Base-by-base conservation (phyloP, 2,329 filamentous ascomycete species). In the Macroventuria anomochaeta region DNA sequence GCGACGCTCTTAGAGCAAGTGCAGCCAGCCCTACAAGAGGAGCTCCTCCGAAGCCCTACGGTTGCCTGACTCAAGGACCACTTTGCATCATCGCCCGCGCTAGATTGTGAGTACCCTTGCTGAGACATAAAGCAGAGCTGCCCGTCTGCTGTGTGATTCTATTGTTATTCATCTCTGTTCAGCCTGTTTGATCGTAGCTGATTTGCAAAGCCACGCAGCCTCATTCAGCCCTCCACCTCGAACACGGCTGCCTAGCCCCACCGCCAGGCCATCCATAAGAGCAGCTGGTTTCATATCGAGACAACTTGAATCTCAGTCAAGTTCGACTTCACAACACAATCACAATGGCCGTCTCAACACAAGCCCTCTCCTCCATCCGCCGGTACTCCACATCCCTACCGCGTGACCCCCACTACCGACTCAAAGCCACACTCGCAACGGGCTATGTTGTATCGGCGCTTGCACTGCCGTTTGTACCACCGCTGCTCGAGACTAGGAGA, bases 381-480 rank as follows among this genome's bases (percentile, higher is more conserved):
- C 71, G 67, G 46, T 76, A 76, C 64, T 74, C 73, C 0, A 68
- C 72, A 15, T 58, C 62, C 15, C 40, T 70, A 12, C 68, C 70
- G 1, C 71, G 68, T 51, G 70, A 75, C 38, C 71, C 72, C 0
- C 70, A 67, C 56, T 73, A 69, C 57, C 59, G 63, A 5, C 65
- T 75, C 46, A 73, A 75, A 53, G 69, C 69, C 20, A 64, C 62
- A 7, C 67, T 75, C 11, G 72, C 73, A 58, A 75, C 70, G 1
- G 66, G 67, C 11, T 77, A 76, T 39, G 65, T 76, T 1, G 68
- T 73, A 5, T 68, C 64, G 3, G 75, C 72, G 12, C 72, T 76
- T 26, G 72, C 74, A 3, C 62, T 77, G 7, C 75, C 75, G 0
- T 76, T 76, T 55, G 70, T 77, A 28, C 74, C 72, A 18, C 73